Evolutionary conservation across 768 basidiomycete species (phyloP), one percentile per base, ranked within the genome.

Genomic region (Krasilnikovozyma curviuscula): DNA sequence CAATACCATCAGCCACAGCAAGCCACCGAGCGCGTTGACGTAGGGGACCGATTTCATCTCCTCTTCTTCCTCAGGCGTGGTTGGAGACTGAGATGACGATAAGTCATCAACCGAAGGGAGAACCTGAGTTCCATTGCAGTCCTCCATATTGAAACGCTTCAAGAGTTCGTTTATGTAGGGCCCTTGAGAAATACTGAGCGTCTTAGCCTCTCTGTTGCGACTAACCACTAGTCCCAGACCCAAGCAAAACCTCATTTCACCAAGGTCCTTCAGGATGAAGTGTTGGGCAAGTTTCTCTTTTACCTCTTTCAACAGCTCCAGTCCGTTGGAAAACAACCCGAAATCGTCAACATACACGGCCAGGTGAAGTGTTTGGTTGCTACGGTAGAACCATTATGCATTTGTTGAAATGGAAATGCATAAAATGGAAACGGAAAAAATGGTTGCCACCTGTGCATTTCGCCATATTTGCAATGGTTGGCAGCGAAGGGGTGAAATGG

Each of bases 261-360:
- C 52, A 5, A 19, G 12, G 27, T 47, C 44, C 35, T 30, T 52
- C 34, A 53, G 35, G 21, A 44, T 40, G 21, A 27, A 49, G 37
- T 13, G 14, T 33, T 25, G 31, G 18, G 28, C 31, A 5, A 49
- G 30, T n/a, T 25, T 5, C 19, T 13, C 8, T 32, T 49, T 53
- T 27, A 53, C 16, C 24, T 45, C 23, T 30, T 44, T 23, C 28
- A 53, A 19, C 18, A 29, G 21, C 2, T 24, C 28, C 14, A 21
- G 8, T 13, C 27, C 31, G 29, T 53, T 38, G 10, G 45, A 10
- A 18, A 38, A 37, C 18, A 53, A 30, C 25, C 50, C 48, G n/a
- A 47, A 29, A 31, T 49, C 41, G 31, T 40, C 49, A 25, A 29
- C 49, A 14, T 49, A 49, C 16, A 40, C 48, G 23, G 35, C 19